A percentile compares a stretch with the other conserved stretches of the same genome.
phyloP scores from a whole-genome alignment of 768 basidiomycete species.

The Pisolithus albus region DNA sequence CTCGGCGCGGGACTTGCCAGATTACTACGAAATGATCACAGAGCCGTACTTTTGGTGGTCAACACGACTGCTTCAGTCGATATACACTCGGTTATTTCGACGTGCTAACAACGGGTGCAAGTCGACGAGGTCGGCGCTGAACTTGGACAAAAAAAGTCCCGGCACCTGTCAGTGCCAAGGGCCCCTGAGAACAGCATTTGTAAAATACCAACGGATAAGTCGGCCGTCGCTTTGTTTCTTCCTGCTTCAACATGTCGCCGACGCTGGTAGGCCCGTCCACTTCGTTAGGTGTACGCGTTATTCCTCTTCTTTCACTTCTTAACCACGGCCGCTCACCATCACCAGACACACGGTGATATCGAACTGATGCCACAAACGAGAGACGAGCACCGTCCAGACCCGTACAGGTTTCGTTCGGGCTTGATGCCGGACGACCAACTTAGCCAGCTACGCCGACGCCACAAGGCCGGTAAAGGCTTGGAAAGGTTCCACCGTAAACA shows the following conservation, averaged over 20 bases:
- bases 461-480: constrained; percentile 53
- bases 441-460: constrained; percentile 47
- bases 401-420: constrained; percentile 58
- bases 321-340: neutral
- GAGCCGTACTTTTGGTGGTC: no score
- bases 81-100: no score
- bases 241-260: constrained; percentile 37
- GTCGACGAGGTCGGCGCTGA: no score
- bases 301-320: neutral
- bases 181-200: neutral
- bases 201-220: neutral
- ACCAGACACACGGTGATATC: constrained; percentile 17
- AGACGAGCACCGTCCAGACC: constrained; percentile 42
- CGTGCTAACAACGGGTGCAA: no score
- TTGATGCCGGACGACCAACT: constrained; percentile 60
- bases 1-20: no score
- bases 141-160: no score
- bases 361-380: constrained; percentile 36
- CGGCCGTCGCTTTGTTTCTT: neutral
- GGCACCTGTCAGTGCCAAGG: no score
- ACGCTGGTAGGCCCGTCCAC: neutral
- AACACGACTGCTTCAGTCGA: no score
- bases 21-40: no score
- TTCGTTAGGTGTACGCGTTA: constrained; percentile 6
- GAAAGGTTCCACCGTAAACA: constrained; percentile 64